A percentile compares a stretch with the other conserved stretches of the same genome.
Conservation (phyloP, 306 rosid genomes). For the Spatholobus suberectus region DNA sequence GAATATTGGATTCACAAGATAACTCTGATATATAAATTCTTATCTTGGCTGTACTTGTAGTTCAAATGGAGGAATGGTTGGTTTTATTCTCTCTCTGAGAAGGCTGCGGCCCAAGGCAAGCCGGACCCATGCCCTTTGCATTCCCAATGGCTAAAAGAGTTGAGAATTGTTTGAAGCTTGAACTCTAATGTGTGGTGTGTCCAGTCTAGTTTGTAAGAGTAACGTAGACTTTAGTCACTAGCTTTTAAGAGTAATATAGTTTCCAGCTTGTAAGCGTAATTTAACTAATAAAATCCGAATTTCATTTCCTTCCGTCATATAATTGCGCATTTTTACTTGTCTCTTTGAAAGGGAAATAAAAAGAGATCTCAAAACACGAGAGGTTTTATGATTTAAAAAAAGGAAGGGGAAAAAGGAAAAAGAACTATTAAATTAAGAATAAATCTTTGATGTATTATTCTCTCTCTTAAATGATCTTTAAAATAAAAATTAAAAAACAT, state of each 20-base stretch:
- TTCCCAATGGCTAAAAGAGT: conserved; percentile 81
- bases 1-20: not conserved
- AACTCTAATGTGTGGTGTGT: not conserved
- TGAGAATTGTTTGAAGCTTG: conserved; percentile 61
- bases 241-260: conserved; percentile 22
- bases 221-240: conserved; percentile 20
- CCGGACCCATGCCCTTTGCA: conserved; percentile 91
- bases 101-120: conserved; percentile 69
- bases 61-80: conserved; percentile 98
- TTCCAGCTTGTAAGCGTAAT: not conserved
- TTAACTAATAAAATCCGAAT: not conserved
- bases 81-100: conserved; percentile 82
- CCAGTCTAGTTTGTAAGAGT: not conserved
- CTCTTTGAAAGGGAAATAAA: not conserved
- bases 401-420: not conserved
- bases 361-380: not conserved
- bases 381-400: not conserved
- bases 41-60: conserved; percentile 54
- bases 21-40: conserved; percentile 4
- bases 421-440: no score
- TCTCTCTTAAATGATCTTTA: no score
- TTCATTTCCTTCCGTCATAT: not conserved
- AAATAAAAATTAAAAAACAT: no score
- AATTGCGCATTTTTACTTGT: not conserved
- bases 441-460: no score